These are phyloP conservation scores for Salix dunnii DNA, from an alignment of 345 rosid genomes.

Conservation along the genomic window DNA sequence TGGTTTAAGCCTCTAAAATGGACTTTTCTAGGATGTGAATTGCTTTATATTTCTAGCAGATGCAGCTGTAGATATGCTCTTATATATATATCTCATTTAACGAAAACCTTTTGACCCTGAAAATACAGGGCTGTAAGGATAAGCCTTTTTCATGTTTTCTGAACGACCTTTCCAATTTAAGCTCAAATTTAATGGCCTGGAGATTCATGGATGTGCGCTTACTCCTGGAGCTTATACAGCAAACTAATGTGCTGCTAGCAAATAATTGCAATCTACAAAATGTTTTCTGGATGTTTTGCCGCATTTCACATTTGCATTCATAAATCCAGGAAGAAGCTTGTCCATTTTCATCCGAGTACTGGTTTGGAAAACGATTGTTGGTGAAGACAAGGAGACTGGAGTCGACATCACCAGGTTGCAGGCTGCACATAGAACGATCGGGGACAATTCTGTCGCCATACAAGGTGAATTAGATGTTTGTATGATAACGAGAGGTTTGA, in stretches of 20 bases:
- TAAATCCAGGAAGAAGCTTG: not conserved
- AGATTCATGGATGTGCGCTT: not conserved
- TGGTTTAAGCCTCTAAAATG: not conserved
- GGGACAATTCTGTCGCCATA: not conserved
- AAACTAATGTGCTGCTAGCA: not conserved
- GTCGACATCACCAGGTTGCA: not conserved
- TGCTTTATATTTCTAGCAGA: not conserved
- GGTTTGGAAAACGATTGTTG: not conserved
- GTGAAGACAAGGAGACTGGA: not conserved
- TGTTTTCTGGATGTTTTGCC: not conserved
- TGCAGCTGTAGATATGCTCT: not conserved
- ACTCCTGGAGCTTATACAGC: not conserved
- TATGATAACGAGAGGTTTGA: not conserved
- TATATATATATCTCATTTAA: not conserved
- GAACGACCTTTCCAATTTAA: not conserved
- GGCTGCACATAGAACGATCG: constrained; percentile 2
- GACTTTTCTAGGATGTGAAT: not conserved
- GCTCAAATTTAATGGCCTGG: not conserved
- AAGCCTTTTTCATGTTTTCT: not conserved
- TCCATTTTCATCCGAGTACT: not conserved
- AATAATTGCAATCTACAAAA: not conserved
- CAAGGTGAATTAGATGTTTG: not conserved
- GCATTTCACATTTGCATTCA: not conserved
- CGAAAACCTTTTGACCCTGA: not conserved
- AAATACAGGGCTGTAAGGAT: not conserved